Conservation (phyloP, 306 rosid species). For the Erythrophleum fordii region DNA sequence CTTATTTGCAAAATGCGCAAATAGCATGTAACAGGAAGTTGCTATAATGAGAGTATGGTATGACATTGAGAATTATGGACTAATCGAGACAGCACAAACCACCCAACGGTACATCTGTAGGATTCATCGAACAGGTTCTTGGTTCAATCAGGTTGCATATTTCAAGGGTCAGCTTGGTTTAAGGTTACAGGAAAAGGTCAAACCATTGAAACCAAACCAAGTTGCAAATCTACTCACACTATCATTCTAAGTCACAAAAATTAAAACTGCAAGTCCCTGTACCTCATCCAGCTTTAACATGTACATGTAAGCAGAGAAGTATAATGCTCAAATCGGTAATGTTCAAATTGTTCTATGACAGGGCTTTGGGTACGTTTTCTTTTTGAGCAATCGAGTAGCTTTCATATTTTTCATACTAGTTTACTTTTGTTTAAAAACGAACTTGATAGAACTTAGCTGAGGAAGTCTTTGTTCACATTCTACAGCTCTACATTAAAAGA, state of each 20-base stretch:
- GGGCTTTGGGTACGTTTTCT: not conserved
- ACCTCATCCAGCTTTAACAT: not conserved
- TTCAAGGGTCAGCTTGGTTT: not conserved
- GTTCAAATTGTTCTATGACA: not conserved
- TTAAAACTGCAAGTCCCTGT: not conserved
- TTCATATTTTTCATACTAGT: not conserved
- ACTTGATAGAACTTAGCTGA: not conserved
- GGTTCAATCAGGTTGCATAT: not conserved
- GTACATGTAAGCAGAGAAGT: not conserved
- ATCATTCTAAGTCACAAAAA: slow-evolving; percentile 13
- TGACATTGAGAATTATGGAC: not conserved
- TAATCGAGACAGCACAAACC: not conserved
- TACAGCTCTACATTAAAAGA: not conserved
- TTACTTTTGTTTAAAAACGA: slow-evolving; percentile 13
- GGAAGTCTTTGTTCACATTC: not conserved
- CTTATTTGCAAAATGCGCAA: slow-evolving; percentile 5
- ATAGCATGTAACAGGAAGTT: not conserved
- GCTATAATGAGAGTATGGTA: slow-evolving; percentile 2
- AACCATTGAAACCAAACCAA: not conserved
- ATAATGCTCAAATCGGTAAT: not conserved
- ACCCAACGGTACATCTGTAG: not conserved
- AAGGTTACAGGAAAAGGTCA: slow-evolving; percentile 6
- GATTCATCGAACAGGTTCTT: not conserved
- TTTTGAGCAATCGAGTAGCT: slow-evolving; percentile 15
- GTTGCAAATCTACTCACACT: not conserved